Evolutionary conservation across 306 rosid species (phyloP), one percentile per base, ranked within the genome.

Genomic region (Senna tora): DNA sequence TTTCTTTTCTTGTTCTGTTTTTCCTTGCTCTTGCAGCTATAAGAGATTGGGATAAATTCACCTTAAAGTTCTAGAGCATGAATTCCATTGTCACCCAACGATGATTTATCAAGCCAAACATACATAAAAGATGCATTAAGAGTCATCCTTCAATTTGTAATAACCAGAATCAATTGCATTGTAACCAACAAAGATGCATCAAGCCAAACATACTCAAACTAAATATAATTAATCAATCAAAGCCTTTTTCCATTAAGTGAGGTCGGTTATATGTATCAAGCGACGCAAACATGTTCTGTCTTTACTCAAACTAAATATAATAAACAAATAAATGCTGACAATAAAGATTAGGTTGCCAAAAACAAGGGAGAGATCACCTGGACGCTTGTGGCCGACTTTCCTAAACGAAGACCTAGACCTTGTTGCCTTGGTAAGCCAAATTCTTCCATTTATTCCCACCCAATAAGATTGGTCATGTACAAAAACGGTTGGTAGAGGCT

Each of bases 131-230:
- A n/a, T 34, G 67, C 66, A n/a, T 81, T 83, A 92, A 70, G 89
- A 84, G 52, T 84, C 86, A 30, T 71, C 88, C 76, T 83, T 82
- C 65, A 77, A 15, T 75, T 92, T 94, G 1, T 92, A 96, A n/a
- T 96, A 89, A 83, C 89, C 97, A 54, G 97, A 92, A 79, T 92
- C 97, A 67, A 92, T 89, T 9, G 97, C 97, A 76, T 92, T 92
- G 80, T 92, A 92, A 67, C 97, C 96, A 70, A 50, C 32, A 78
- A 49, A 78, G 11, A 55, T 47, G 66, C 72, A 75, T 4, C 70
- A 66, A 9, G 14, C 45, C n/a, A n/a, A 54, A 19, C 34, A 49
- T 5, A 12, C 59, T 41, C 52, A 69, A 9, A 46, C 67, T 25
- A 57, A 54, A 30, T n/a, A n/a, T n/a, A n/a, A n/a, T n/a, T n/a